Evolutionary conservation across 176 grass and related monocot genomes (phyloP), one percentile per base, ranked within the genome.

Genomic region (Eragrostis curvula): DNA sequence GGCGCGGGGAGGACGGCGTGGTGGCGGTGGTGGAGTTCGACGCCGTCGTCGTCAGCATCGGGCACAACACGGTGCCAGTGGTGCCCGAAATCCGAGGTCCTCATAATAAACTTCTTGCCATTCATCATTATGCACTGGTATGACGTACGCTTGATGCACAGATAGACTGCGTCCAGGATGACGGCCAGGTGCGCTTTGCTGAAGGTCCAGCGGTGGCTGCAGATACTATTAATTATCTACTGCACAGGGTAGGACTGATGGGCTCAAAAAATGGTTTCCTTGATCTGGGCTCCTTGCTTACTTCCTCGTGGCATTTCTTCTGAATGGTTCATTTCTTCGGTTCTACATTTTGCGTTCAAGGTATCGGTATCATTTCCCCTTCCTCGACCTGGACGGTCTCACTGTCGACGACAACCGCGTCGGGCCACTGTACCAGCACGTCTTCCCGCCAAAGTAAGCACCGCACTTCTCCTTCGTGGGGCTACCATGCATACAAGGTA

Each of bases 341-440:
- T 71, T 29, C 20, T 12, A 57, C 7, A n/a, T 2, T 15, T 50
- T 8, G 42, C 10, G 5, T 52, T 46, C 75, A n/a, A 86, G 75
- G 68, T 88, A 88, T 55, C 81, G 69, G 12, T 86, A 92, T 84
- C 27, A 71, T 39, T 89, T 93, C 78, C 88, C 85, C 29, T 93
- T 90, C 64, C 62, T 90, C n/a, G 81, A 87, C 79, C 29, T 81
- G 18, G 68, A 90, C 12, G 81, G 75, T 6, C 18, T 90, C 57
- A 79, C 42, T 73, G 69, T 90, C 29, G 87, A 87, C 87, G n/a
- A n/a, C n/a, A n/a, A n/a, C n/a, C n/a, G n/a, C n/a, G n/a, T n/a
- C n/a, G n/a, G n/a, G n/a, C n/a, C 85, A 45, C 62, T 88, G 41
- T 93, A 93, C 82, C 74, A 66, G 80, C 84, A 93, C 56, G 58